Evolutionary conservation across 2,329 filamentous ascomycete species (phyloP), one percentile per base, ranked within the genome.

Genomic region (Xylaria sp.): DNA sequence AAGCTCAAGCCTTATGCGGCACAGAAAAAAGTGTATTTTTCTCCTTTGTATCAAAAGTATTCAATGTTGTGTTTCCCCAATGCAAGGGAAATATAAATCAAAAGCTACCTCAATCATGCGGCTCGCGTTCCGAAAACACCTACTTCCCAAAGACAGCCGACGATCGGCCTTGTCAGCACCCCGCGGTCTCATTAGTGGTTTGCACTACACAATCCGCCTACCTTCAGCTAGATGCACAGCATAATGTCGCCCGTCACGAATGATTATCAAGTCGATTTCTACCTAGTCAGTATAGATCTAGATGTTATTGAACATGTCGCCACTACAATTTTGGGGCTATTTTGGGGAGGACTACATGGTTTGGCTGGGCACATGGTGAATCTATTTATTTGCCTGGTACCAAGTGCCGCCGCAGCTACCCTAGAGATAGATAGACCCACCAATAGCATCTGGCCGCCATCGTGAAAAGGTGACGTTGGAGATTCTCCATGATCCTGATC

Each of bases 401-500:
- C 5, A 21, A 17, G 38, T 5, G 23, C 23, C 23, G 21, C 49
- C 23, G 35, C n/a, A 41, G 21, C 35, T 41, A 40, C 35, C 48
- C 21, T 31, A 37, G n/a, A 41, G 29, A 48, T 48, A 25, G 19
- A 47, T 54, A 38, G 55, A 27, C 54, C 60, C 60, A 59, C 54
- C 31, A 51, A 46, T 19, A 27, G 25, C 25, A 54, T 41, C 58
- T 37, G 53, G 53, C 21, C 52, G 49, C 57, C 21, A 35, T 48
- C 47, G 41, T 33, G 38, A 52, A 25, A 52, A 38, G 35, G 54
- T 62, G 55, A 58, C 55, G 60, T 62, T 48, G 29, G 43, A 8
- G 37, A 29, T 53, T 53, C 21, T 33, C 54, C 59, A 37, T 41
- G 37, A 49, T 51, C 46, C 27, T 23, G 10, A 8, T 15, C 6